These are phyloP conservation scores for Pseudogymnoascus sp. DNA, from an alignment of 2,329 filamentous ascomycete genomes.

Conservation along the genomic window DNA sequence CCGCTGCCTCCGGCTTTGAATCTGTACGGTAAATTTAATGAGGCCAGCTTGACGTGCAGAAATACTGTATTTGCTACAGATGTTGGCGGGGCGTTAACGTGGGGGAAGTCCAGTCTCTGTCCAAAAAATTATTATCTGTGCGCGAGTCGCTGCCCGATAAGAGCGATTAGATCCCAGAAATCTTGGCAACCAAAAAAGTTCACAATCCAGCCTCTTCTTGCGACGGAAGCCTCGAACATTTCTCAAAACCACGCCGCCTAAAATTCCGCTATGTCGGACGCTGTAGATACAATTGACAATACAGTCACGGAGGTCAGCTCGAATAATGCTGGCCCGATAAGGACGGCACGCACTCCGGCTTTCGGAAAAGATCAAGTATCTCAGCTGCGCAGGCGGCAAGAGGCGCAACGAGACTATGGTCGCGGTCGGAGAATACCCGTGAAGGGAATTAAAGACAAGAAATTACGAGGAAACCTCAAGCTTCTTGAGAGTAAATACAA, in stretches of 20 bases:
- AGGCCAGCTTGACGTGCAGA: slow-evolving; percentile 47
- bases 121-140: slow-evolving; percentile 11
- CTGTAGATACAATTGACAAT: slow-evolving; percentile 13
- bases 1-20: slow-evolving; percentile 74
- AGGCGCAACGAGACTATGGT: slow-evolving; percentile 73
- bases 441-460: slow-evolving; percentile 77
- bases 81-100: slow-evolving; percentile 4
- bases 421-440: slow-evolving; percentile 69
- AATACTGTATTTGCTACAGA: not conserved
- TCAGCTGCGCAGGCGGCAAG: slow-evolving; percentile 41
- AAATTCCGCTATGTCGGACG: slow-evolving; percentile 16
- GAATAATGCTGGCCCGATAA: slow-evolving; percentile 47
- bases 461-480: slow-evolving; percentile 73
- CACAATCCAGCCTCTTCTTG: slow-evolving; percentile 6
- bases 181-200: slow-evolving; percentile 11
- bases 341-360: slow-evolving; percentile 45
- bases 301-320: slow-evolving; percentile 23
- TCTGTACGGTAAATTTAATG: slow-evolving; percentile 60
- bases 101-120: slow-evolving; percentile 7
- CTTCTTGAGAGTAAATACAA: slow-evolving; percentile 76
- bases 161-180: slow-evolving; percentile 9
- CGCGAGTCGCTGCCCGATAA: slow-evolving; percentile 9
- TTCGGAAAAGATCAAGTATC: slow-evolving; percentile 21
- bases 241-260: not conserved
- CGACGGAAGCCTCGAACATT: not conserved